Conservation (phyloP, 2,329 filamentous ascomycete species). For the Fusarium luffae region DNA sequence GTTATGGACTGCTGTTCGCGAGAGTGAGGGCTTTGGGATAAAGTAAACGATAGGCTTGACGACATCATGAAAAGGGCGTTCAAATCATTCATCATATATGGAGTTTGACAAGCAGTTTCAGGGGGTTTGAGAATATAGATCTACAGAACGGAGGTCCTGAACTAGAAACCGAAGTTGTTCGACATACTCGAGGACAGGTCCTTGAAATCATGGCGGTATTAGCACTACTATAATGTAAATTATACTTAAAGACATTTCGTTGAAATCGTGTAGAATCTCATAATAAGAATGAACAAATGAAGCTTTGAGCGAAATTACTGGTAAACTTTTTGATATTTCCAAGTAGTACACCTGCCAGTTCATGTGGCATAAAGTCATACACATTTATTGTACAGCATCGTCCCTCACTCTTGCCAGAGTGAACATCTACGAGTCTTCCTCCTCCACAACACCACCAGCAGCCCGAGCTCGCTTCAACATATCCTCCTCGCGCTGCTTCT, state of each 20-base stretch:
- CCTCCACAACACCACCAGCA: slow-evolving; percentile 52
- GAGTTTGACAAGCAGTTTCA: slow-evolving; percentile 29
- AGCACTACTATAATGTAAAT: neutral
- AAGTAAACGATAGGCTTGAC: slow-evolving; percentile 63
- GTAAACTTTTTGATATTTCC: slow-evolving; percentile 37
- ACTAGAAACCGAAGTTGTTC: slow-evolving; percentile 5
- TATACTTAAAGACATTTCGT: neutral
- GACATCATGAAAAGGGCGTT: slow-evolving; percentile 34
- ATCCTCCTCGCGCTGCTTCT: slow-evolving; percentile 70
- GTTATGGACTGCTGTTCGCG: slow-evolving; percentile 87
- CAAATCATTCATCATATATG: slow-evolving; percentile 26
- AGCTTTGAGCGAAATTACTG: neutral
- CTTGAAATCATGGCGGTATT: neutral
- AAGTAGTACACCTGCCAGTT: slow-evolving; percentile 46
- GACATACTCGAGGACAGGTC: neutral
- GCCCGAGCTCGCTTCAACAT: slow-evolving; percentile 56
- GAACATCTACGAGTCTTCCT: slow-evolving; percentile 45
- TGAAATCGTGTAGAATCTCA: neutral
- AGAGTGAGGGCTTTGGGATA: slow-evolving; percentile 92
- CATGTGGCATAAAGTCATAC: slow-evolving; percentile 43
- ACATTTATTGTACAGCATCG: slow-evolving; percentile 47
- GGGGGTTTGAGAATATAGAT: slow-evolving; percentile 19
- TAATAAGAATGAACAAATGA: neutral
- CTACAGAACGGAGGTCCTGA: slow-evolving; percentile 8
- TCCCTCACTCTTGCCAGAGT: slow-evolving; percentile 1